A percentile compares a stretch with the other conserved stretches of the same genome.
These are phyloP conservation scores for Protomyces pachydermus DNA, from an alignment of 1,139 yeast genomes.

Conservation along the genomic window DNA sequence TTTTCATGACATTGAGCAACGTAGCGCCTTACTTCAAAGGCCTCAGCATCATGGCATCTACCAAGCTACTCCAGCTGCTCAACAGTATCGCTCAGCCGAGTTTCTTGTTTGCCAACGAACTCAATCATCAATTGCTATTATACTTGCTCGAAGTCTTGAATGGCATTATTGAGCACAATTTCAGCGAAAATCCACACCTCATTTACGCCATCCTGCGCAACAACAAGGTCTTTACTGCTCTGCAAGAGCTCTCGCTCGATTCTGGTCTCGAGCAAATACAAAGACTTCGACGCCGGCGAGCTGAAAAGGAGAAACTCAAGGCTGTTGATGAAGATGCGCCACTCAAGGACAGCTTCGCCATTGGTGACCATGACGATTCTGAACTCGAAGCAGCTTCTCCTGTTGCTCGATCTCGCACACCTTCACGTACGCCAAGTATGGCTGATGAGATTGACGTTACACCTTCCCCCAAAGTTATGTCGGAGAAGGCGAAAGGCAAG, in stretches of 20 bases:
- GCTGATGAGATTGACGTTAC: constrained; percentile 11
- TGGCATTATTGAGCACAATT: constrained; percentile 37
- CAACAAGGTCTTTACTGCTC: constrained; percentile 34
- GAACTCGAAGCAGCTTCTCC: constrained; percentile 35
- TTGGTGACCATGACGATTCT: constrained; percentile 35
- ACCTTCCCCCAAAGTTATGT: constrained; percentile 55
- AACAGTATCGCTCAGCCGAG: constrained; percentile 44
- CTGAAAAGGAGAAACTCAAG: not conserved
- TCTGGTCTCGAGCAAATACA: constrained; percentile 32
- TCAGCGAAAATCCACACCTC: constrained; percentile 36
- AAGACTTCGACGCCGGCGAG: constrained; percentile 5
- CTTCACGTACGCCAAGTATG: not conserved
- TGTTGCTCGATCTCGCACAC: not conserved
- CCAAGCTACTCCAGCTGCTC: constrained; percentile 54
- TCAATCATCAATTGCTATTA: constrained; percentile 54
- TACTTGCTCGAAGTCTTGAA: constrained; percentile 35
- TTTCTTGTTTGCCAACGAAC: constrained; percentile 46
- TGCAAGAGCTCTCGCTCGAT: constrained; percentile 33
- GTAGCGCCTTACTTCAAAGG: constrained; percentile 38
- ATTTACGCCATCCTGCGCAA: constrained; percentile 38
- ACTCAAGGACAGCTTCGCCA: constrained; percentile 25
- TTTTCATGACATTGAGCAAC: constrained; percentile 39
- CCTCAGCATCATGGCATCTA: constrained; percentile 56
- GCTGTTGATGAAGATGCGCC: not conserved
- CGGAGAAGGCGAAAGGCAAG: constrained; percentile 56